Base-by-base conservation (phyloP, 169 alveolate species). In the Plasmodium gonderi region DNA sequence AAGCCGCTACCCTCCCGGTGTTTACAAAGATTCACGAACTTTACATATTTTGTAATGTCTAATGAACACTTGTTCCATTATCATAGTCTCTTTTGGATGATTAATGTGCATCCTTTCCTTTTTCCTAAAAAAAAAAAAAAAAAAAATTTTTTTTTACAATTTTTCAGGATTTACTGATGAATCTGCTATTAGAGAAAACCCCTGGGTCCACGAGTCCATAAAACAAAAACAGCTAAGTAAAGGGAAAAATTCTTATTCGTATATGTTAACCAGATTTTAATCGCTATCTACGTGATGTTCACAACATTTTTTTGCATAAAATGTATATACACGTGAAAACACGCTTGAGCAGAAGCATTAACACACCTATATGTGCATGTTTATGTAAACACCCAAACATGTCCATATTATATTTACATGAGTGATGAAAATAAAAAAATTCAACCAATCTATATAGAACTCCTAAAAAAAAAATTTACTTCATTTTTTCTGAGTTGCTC, bases 211-310 rank as follows among this genome's bases (percentile, higher is more conserved):
- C 60, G 49, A 23, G 2, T 82, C 92, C 36, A 82, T 82, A 82
- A 82, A 60, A 69, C 69, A 44, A 69, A 69, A 33, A 47, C 92
- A 82, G 42, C 38, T 82, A 47, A 68, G 91, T 81, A 81, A 81
- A 81, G 76, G 42, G 17, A 44, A 47, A 68, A 76, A 76, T 38
- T 42, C 20, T 31, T 60, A 44, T 47, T n/a, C 64, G 36, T 44
- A 77, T 44, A 77, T 77, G 26, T 60, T 14, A 31, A n/a, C 12
- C 54, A 1, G 38, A 17, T 12, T 60, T 60, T 60, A 60, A 8
- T 29, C 40, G 72, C 23, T 7, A 36, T 60, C n/a, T n/a, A 60
- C 17, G 9, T 36, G 17, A 36, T 36, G 38, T 60, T 20, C 26
- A 60, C 17, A 29, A 4, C 72, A 36, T 60, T 60, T 20, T 60